Evolutionary conservation across 2,329 filamentous ascomycete genomes (phyloP).

Genomic region (Fusarium incarnatum): DNA sequence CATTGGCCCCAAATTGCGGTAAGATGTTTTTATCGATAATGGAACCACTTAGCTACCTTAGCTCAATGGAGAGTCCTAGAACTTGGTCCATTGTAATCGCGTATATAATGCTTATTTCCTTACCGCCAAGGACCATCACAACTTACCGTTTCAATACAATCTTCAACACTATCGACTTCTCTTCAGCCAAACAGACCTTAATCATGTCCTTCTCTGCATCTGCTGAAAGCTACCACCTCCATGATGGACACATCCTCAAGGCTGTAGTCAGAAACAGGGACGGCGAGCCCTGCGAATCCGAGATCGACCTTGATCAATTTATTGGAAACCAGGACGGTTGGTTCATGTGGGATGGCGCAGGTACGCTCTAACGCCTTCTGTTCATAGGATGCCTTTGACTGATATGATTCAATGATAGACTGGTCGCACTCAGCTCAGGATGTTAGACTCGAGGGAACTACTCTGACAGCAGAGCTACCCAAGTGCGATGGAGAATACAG

Average conservation of each 20-base stretch:
- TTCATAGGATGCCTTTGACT: rapidly evolving
- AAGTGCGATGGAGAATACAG: neutral
- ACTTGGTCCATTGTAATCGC: neutral
- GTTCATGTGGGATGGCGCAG: neutral
- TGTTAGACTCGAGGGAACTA: neutral
- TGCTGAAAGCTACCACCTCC: neutral
- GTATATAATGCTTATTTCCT: neutral
- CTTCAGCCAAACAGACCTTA: rapidly evolving
- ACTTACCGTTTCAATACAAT: neutral
- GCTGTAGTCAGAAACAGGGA: neutral
- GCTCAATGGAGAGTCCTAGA: neutral
- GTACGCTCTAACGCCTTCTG: neutral
- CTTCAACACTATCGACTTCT: neutral
- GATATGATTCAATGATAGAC: neutral
- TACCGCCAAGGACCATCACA: neutral
- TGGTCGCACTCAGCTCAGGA: neutral
- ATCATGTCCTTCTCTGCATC: neutral
- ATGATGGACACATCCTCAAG: neutral
- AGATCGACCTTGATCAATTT: neutral
- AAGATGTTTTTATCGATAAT: neutral
- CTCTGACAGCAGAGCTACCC: neutral
- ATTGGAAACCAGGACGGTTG: neutral
- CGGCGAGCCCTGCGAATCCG: neutral
- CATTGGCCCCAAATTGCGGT: neutral
- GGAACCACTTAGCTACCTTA: neutral